Conservation (phyloP, 2,329 filamentous ascomycete species). For the Paecilomyces formosus region DNA sequence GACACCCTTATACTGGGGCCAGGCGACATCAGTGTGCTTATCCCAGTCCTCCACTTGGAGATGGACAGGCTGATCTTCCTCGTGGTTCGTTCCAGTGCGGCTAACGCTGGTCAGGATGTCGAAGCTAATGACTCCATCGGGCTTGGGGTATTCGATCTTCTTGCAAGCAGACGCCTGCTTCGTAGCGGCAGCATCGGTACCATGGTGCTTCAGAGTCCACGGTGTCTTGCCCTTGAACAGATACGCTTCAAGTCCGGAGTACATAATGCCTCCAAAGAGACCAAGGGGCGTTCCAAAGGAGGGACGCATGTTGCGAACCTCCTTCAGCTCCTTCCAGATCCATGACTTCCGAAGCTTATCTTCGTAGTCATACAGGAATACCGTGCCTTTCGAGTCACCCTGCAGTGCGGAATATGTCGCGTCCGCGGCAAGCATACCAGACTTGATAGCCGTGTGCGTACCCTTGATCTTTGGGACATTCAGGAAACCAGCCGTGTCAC, state of each 20-base stretch:
- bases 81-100: conserved; percentile 93
- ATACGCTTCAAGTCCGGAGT: conserved; percentile 88
- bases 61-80: conserved; percentile 96
- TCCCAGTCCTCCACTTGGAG: conserved; percentile 95
- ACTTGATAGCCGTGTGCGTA: conserved; percentile 96
- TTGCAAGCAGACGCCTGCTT: conserved; percentile 68
- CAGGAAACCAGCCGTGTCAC: conserved; percentile 91
- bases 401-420: conserved; percentile 73
- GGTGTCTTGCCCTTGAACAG: conserved; percentile 76
- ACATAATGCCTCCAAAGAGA: conserved; percentile 80
- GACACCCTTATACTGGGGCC: conserved; percentile 80
- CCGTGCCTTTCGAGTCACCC: conserved; percentile 52
- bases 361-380: conserved; percentile 95
- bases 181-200: conserved; percentile 69
- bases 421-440: conserved; percentile 92
- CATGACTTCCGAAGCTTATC: conserved; percentile 74
- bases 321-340: conserved; percentile 90
- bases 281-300: conserved; percentile 79
- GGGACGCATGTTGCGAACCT: conserved; percentile 95
- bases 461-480: conserved; percentile 99
- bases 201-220: conserved; percentile 86
- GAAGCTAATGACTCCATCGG: conserved; percentile 89
- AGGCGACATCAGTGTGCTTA: conserved; percentile 73
- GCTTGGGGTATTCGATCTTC: conserved; percentile 96
- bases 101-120: conserved; percentile 94